Conservation (phyloP, 148 eudicot genomes). For the Rhododendron kiyosumense region DNA sequence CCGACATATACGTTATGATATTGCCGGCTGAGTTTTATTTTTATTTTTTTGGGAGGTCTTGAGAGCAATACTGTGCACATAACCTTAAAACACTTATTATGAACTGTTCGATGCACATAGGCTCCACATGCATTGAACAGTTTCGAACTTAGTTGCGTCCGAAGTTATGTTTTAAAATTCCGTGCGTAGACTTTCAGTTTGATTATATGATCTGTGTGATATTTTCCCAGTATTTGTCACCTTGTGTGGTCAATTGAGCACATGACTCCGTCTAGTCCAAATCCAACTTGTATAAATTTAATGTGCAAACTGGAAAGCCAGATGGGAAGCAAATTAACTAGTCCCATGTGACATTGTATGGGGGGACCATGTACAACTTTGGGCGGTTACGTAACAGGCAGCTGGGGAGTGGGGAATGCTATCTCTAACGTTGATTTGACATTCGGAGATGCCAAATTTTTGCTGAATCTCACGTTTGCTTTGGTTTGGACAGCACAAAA, state of each 20-base stretch:
- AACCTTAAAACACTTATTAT: neutral
- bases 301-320: neutral
- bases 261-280: neutral
- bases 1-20: constrained; percentile 66
- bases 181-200: too few relatives aligned
- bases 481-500: too few relatives aligned
- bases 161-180: too few relatives aligned
- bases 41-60: too few relatives aligned
- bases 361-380: neutral
- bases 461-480: too few relatives aligned
- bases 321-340: neutral
- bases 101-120: neutral
- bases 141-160: too few relatives aligned
- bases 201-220: neutral
- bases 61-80: neutral
- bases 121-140: neutral
- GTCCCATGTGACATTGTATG: neutral
- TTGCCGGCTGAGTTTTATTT: constrained; percentile 17
- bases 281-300: neutral
- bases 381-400: too few relatives aligned
- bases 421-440: too few relatives aligned
- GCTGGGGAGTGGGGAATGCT: too few relatives aligned
- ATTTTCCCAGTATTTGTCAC: neutral
- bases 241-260: neutral
- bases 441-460: too few relatives aligned